Base-by-base conservation (phyloP, 345 rosid genomes). In the Pelargonium nanum region DNA sequence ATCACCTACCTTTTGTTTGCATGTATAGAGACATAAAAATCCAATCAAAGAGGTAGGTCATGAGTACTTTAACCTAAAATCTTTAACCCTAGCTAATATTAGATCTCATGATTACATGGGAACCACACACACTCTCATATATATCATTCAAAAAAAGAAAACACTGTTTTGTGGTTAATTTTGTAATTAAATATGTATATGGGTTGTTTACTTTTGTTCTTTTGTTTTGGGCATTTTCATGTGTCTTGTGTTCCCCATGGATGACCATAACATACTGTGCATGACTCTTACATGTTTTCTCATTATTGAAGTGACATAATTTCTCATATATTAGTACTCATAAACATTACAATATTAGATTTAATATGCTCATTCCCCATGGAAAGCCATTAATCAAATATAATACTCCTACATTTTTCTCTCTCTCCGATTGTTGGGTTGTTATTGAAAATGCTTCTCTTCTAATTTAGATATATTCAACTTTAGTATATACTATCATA, bases 161-260 rank as follows among this genome's bases (percentile, higher is more conserved):
- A 52, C 53, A 48, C 19, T 48, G 19, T 48, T 48, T 48, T 48
- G n/a, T 15, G 4, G 53, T 19, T 20, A 40, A 9, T 40, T n/a
- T n/a, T 20, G n/a, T 51, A 51, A 51, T 51, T 17, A 51, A 19
- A n/a, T 52, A 40, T 52, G n/a, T 9, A n/a, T 52, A 52, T 19
- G n/a, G 13, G 9, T 19, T 19, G 2, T 52, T 52, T 19, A 4
- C 22, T 52, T 19, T n/a, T 22, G n/a, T 24, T 56, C 25, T 8
- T 20, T 56, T 56, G 8, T 53, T 70, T 64, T 74, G 65, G 71
- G 68, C 56, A 68, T 78, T 78, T 74, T 66, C 56, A 68, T 81
- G 78, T 78, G 72, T 83, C 64, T 69, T 73, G 62, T 78, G 85
- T 83, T 73, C 82, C 85, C 85, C 70, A 78, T 78, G 80, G 70